Evolutionary conservation across 2,329 filamentous ascomycete genomes (phyloP), one percentile per base, ranked within the genome.

Genomic region (Xylaria sp.): DNA sequence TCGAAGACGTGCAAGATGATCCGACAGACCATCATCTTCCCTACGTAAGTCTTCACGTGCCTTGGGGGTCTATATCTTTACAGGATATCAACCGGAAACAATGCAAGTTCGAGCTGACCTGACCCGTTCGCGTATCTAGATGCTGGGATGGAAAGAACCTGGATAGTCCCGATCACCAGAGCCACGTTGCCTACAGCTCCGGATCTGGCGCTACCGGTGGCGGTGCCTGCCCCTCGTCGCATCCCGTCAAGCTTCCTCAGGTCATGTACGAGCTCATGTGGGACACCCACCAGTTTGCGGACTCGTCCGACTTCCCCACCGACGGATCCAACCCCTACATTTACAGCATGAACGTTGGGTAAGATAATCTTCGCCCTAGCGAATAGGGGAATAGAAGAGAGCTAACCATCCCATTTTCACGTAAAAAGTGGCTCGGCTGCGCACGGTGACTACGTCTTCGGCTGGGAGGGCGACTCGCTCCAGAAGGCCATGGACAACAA

Each of bases 11-110:
- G 80, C 77, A 81, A 82, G 75, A 81, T 82, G 77, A 82, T 83
- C 75, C 78, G 81, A 64, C 80, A 82, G 70, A 83, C 80, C 68
- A 79, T 83, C 71, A 81, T 82, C 72, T 83, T 83, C 74, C 78
- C 78, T 5, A 73, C 75, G 75, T 77, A 72, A 68, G 72, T 68
- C 47, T 47, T 23, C 13, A 15, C 43, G 15, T 6, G 7, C 46
- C 15, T n/a, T 35, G 3, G 4, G 41, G 38, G 19, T 11, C 37
- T 1, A 27, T 7, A 41, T 6, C n/a, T n/a, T n/a, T n/a, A n/a
- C n/a, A n/a, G n/a, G n/a, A n/a, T n/a, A n/a, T n/a, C n/a, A n/a
- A n/a, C n/a, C 1, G 9, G 47, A 13, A 23, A 31, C 3, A 37
- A 21, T 9, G 6, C 21, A 4, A 19, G 23, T 15, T 1, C n/a